A percentile compares a stretch with the other conserved stretches of the same genome.
Conservation (phyloP, 2,329 filamentous ascomycete species). For the Podosphaera xanthii region DNA sequence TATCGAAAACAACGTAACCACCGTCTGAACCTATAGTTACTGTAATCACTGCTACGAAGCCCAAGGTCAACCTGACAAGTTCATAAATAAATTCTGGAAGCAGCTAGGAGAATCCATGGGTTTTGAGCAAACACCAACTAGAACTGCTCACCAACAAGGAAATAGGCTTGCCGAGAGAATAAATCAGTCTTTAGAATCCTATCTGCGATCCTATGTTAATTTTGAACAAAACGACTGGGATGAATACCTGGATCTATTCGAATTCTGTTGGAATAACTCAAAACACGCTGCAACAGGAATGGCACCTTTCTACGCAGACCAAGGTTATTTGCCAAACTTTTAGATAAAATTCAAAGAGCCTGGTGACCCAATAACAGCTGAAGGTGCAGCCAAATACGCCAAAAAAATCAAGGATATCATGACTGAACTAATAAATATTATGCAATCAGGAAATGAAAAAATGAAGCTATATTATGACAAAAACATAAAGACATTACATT, state of each 20-base stretch:
- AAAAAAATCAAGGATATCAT: neutral
- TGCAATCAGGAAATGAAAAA: neutral
- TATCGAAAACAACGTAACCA: too few species aligned
- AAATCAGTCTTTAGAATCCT: conserved; percentile 3
- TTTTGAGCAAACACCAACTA: neutral
- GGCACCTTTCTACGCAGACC: neutral
- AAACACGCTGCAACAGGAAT: conserved; percentile 1
- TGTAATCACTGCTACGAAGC: too few species aligned
- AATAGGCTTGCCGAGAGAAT: neutral
- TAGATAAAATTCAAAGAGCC: neutral
- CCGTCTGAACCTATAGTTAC: too few species aligned
- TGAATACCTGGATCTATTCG: too few species aligned
- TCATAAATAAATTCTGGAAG: too few species aligned
- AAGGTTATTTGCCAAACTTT: neutral
- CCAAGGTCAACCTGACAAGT: too few species aligned
- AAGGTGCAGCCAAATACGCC: neutral
- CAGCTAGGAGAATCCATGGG: neutral
- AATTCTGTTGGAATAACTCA: neutral
- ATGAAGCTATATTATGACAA: neutral
- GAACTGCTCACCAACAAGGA: neutral
- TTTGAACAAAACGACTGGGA: conserved; percentile 1
- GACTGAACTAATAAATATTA: neutral
- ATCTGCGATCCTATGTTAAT: conserved; percentile 3
- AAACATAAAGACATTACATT: neutral
- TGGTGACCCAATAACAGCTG: neutral